Percentiles rank a stretch among this genome's conserved stretches.
Conservation (phyloP, 2,329 filamentous ascomycete genomes). For the Alternaria arborescens region DNA sequence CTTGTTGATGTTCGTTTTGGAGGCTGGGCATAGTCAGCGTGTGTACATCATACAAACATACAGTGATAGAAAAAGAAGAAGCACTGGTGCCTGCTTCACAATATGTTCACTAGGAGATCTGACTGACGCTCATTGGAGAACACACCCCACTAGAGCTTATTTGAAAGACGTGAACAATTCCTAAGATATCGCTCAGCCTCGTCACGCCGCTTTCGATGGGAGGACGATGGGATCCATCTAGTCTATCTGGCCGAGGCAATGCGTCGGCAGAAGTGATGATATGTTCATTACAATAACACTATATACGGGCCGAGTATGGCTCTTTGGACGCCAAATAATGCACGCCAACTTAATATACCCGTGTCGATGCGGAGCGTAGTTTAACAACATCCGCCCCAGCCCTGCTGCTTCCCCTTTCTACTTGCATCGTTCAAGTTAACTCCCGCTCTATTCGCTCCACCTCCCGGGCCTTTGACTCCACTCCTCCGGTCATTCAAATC, state of each 20-base stretch:
- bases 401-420: slow-evolving; percentile 44
- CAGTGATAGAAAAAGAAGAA: too few species aligned
- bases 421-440: slow-evolving; percentile 56
- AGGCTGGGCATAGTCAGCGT: too few species aligned
- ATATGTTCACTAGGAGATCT: too few species aligned
- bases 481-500: slow-evolving; percentile 92
- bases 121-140: too few species aligned
- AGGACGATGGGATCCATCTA: background rate
- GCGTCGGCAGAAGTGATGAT: background rate
- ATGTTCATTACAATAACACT: slow-evolving; percentile 9
- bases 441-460: slow-evolving; percentile 51
- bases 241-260: background rate
- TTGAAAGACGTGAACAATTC: background rate
- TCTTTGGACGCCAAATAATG: background rate
- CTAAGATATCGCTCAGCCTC: background rate
- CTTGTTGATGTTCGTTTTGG: too few species aligned
- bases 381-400: slow-evolving; percentile 47
- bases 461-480: slow-evolving; percentile 79
- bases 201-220: background rate
- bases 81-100: too few species aligned
- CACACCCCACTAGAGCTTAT: too few species aligned
- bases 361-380: background rate
- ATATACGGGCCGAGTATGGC: background rate
- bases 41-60: too few species aligned
- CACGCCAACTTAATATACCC: background rate